Percentiles rank a stretch among this genome's conserved stretches.
These are phyloP conservation scores for Synchytrium microbalum DNA, from an alignment of 371 early-diverging fungal genomes.

Conservation along the genomic window DNA sequence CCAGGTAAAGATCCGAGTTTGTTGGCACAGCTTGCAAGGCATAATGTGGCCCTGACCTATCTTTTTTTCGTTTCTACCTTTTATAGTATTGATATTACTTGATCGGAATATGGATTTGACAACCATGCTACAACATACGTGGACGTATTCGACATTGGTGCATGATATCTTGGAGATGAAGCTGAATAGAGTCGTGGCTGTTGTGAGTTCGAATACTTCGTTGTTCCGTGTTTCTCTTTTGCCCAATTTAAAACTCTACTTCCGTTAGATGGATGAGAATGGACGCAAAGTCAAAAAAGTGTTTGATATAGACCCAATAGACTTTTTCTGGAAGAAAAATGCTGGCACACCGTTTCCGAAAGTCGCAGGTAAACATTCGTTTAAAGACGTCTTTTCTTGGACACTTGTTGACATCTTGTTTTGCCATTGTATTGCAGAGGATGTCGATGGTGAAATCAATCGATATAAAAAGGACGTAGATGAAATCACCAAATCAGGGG, in stretches of 20 bases:
- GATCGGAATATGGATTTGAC: slow-evolving; percentile 94
- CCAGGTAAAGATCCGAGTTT: slow-evolving; percentile 9
- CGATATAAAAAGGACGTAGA: slow-evolving; percentile 91
- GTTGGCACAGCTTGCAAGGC: neutral
- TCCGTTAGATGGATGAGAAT: slow-evolving; percentile 54
- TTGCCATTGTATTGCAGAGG: slow-evolving; percentile 40
- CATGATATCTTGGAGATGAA: slow-evolving; percentile 93
- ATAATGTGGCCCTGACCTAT: slow-evolving; percentile 12
- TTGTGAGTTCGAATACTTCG: slow-evolving; percentile 13
- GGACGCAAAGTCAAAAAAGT: slow-evolving; percentile 58
- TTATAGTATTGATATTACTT: slow-evolving; percentile 74
- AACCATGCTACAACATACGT: slow-evolving; percentile 92
- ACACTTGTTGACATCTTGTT: neutral
- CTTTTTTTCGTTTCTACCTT: slow-evolving; percentile 11
- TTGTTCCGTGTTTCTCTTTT: too few species aligned
- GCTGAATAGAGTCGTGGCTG: slow-evolving; percentile 70
- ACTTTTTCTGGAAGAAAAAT: slow-evolving; percentile 93
- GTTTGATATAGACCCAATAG: slow-evolving; percentile 82
- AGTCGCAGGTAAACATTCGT: slow-evolving; percentile 65
- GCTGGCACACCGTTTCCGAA: slow-evolving; percentile 93
- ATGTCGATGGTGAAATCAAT: slow-evolving; percentile 82
- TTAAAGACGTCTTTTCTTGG: neutral
- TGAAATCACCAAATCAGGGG: slow-evolving; percentile 76
- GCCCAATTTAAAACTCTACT: too few species aligned
- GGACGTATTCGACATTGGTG: slow-evolving; percentile 96